Base-by-base conservation (phyloP, 345 rosid species). In the Corchorus capsularis region DNA sequence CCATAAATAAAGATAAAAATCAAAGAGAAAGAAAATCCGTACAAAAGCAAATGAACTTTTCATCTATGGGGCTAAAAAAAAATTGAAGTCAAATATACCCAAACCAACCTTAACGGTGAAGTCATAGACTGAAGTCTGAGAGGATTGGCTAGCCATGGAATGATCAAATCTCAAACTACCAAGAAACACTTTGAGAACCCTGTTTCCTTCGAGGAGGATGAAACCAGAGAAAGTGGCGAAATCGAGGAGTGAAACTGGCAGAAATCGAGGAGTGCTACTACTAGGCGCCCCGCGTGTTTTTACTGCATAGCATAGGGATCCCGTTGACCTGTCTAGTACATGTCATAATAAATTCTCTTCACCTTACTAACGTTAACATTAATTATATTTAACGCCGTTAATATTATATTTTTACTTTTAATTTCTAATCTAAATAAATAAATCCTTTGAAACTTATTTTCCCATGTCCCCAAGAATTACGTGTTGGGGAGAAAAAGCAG, bases 101-200 rank as follows among this genome's bases (percentile, higher is more conserved):
- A 43, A 71, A 45, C 82, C 5, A 73, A 94, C 97, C 93, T 94
- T 94, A 60, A 93, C 97, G 56, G 92, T 91, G 91, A 94, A 92
- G 71, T 91, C 94, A 55, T 94, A 81, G 27, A 91, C 62, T 50
- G 96, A 90, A 53, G 82, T 79, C n/a, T 83, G 49, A 35, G 79
- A 69, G 52, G 97, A 87, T 65, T 84, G 79, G 79, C 85, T 64
- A 49, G 97, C 97, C 97, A 94, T 93, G 0, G 90, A 75, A 69
- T 71, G 87, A n/a, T 84, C 81, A 10, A 85, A 85, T 82, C 90
- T 82, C 63, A 68, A 73, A 83, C 73, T 12, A 69, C 75, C 34
- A 76, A 53, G 13, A 74, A 15, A 61, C 73, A 67, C 56, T 78
- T 60, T 14, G 73, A 81, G 72, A 45, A 4, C 60, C 49, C 63